Base-by-base conservation (phyloP, 352 stramenopile species). In the Pythium angustatum region DNA sequence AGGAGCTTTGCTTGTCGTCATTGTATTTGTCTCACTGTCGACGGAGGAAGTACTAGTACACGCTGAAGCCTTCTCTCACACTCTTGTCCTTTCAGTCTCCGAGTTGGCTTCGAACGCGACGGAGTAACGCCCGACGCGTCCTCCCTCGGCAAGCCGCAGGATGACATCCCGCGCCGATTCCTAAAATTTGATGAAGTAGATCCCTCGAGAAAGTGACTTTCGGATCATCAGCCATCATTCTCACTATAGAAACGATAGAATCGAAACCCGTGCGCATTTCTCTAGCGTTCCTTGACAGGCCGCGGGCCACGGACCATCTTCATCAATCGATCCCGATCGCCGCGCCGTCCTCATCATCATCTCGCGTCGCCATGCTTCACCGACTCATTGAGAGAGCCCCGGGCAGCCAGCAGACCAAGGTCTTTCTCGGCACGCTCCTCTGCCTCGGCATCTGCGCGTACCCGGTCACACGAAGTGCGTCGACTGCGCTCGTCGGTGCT, bases 361-460 rank as follows among this genome's bases (percentile, higher is more conserved):
- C 22, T 3, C 33, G 15, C 12, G 22, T 56, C 65, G 62, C 54
- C 28, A 88, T 91, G 80, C 64, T 91, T 61, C 52, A 75, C 68
- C 76, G 51, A 49, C 64, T 91, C 41, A 77, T 93, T 40, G 67
- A 93, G 57, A 87, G 86, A 71, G 69, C 90, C 40, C 83, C 83
- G 31, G 58, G 90, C 26, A 73, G 79, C 68, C 81, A 93, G 64
- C 65, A 70, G 52, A 83, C 79, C 69, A 92, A 92, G 60, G 85
- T 94, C 24, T 78, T 84, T 50, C 49, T 92, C 43, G 83, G 83
- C 63, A 90, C 83, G 28, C 75, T 76, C 33, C 51, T 90, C 21
- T 88, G 83, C 64, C 69, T 92, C 41, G 81, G 73, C 38, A 83
- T 94, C 60, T 94, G 85, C 62, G 71, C 79, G 17, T 79, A 83